Conservation (phyloP, 2,329 filamentous ascomycete genomes). For the Colletotrichum nymphaeae region DNA sequence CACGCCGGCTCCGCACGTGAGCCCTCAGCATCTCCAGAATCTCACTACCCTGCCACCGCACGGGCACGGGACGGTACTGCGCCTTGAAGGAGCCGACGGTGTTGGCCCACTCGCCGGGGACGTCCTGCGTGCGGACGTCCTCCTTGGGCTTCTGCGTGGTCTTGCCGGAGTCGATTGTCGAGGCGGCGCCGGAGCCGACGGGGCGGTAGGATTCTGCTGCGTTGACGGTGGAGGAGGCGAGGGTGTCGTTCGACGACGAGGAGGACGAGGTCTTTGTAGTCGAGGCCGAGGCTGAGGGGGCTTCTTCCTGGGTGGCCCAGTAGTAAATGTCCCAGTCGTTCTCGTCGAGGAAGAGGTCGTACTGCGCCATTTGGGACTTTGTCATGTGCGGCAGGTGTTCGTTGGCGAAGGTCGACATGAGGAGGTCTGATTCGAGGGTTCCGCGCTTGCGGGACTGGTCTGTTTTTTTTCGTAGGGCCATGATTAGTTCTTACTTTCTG, state of each 20-base stretch:
- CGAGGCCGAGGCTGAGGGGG: constrained; percentile 57
- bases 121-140: constrained; percentile 45
- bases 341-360: constrained; percentile 94
- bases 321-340: constrained; percentile 99
- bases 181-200: constrained; percentile 17
- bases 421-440: constrained; percentile 93
- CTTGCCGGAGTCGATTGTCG: constrained; percentile 39
- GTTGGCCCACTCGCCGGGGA: constrained; percentile 89
- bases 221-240: constrained; percentile 40
- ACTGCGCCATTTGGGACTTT: constrained; percentile 78
- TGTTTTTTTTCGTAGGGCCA: constrained; percentile 48
- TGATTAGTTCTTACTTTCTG: neutral
- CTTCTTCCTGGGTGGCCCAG: constrained; percentile 91
- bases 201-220: constrained; percentile 22
- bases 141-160: constrained; percentile 33
- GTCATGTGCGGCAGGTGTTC: constrained; percentile 81
- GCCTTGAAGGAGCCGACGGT: constrained; percentile 95
- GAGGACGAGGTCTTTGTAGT: neutral
- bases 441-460: constrained; percentile 98
- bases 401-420: constrained; percentile 95
- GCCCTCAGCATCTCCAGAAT: constrained; percentile 80
- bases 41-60: constrained; percentile 86
- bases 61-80: constrained; percentile 89
- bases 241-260: neutral
- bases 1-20: constrained; percentile 78